Evolutionary conservation across 441 rosid genomes (phyloP), one percentile per base, ranked within the genome.

Genomic region (Geranium incanum): DNA sequence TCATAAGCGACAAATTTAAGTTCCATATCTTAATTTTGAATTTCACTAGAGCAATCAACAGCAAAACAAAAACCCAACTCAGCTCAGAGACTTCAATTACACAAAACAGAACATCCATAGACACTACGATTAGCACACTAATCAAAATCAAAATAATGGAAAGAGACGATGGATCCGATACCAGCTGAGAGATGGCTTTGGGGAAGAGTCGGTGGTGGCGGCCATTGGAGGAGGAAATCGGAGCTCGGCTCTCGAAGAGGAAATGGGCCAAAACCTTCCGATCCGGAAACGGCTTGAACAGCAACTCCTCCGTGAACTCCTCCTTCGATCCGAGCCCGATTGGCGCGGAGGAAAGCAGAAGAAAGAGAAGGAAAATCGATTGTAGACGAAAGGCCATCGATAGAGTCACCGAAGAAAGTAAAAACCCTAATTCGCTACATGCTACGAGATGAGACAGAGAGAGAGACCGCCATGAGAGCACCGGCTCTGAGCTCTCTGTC

Each of bases 151-250:
- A 28, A 28, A 28, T 28, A 28, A 28, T 19, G 8, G 23, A 6
- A 13, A 16, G 15, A 41, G 21, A 11, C 5, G 13, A 39, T 9
- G 50, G 68, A 19, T 66, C 1, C 21, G 71, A 15, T 86, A 95
- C 97, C 95, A 92, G 85, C 84, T 92, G 99, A 69, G 96, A 82
- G 70, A 95, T 90, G 80, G 98, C 80, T 81, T 95, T 95, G 23
- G 99, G 98, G 83, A 90, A 95, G 76, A 92, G 91, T 76, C 86
- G 99, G 77, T 89, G 99, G 79, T 95, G 97, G 77, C 87, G 88
- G 79, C 97, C 97, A 82, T 87, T 85, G 59, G 93, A 84, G 16
- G 65, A 69, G 0, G 89, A 84, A 2, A 77, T 79, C 71, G 93
- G 88, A 77, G 97, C 91, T 72, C 74, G 77, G 77, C 76, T 89